Evolutionary conservation across 2,329 filamentous ascomycete genomes (phyloP), one percentile per base, ranked within the genome.

Genomic region (Exserohilum turcica): DNA sequence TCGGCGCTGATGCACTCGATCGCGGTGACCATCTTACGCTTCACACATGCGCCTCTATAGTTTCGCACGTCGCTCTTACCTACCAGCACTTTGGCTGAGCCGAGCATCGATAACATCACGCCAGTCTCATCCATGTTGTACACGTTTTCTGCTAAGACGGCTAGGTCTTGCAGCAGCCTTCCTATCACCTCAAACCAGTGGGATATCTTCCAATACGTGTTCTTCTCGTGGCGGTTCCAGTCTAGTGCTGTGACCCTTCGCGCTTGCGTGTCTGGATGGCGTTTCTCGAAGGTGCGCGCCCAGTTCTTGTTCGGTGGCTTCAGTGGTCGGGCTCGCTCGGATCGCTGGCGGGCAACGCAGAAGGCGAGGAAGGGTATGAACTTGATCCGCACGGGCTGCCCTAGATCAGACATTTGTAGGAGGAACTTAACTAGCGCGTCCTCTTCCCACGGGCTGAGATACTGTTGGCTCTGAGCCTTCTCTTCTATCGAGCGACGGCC

Each of bases 381-480:
- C 31, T 66, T 65, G 0, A 66, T 56, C 27, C 29, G 60, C n/a
- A 64, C 35, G 43, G 54, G 54, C 12, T 51, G 24, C 28, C 62
- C 56, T 32, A 60, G 43, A 28, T 31, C 42, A 52, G 42, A 43
- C 53, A 61, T 64, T 48, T 47, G 57, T 53, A 63, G 48, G 16
- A 56, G 24, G 53, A 55, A 59, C 31, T 50, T 44, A 9, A 59
- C 52, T 24, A 71, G 43, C 9, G 64, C 66, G 44, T 67, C 59
- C 60, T 70, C 66, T 59, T 71, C 61, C 18, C 15, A 44, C 6
- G 52, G 60, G 28, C 48, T 62, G 9, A 71, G 66, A 37, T 71
- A 72, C 58, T 65, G 63, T 59, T 68, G 50, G 57, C 60, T 44
- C 48, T 68, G 16, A 42, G 62, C 68, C 48, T 69, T 70, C 32